Base-by-base conservation (phyloP, 306 rosid species). In the Ceratonia siliqua region DNA sequence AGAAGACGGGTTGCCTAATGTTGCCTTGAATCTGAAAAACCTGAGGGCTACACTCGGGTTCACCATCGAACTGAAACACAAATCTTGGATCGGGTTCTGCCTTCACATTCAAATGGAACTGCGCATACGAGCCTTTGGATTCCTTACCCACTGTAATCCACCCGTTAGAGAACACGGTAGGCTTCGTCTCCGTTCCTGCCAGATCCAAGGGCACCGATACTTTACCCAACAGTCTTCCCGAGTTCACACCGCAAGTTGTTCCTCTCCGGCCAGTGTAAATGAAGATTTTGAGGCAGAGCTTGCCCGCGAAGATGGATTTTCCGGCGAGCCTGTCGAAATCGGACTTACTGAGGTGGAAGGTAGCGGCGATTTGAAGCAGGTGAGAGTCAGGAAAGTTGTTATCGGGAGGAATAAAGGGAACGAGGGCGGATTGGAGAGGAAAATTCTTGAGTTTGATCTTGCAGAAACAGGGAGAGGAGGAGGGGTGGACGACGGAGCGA, bases 21-120 rank as follows among this genome's bases (percentile, higher is more conserved):
- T 85, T 83, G 55, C 90, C 90, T 79, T 87, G 91, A 74, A 89
- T 87, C 87, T 82, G 92, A 33, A 89, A 87, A 62, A 89, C 92
- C 22, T 89, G 95, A 0, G 95, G 95, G 24, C 95, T 89, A 18
- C 95, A 89, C 38, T 89, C 95, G 0, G 95, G 95, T 27, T 89
- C 95, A 2, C 95, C 95, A 30, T 87, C 95, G 75, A 89, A 89
- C 81, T 82, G 95, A 13, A 89, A 89, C 2, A 89, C 95, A 74
- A 89, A 89, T 46, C 95, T 43, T 5, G 92, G 92, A 74, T 89
- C 92, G 6, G 94, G 94, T 63, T 89, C 92, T 0, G 94, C 89
- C 63, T 69, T 83, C 13, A 91, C 92, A 76, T 83, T 91, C 76
- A 89, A 70, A 65, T 89, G 92, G n/a, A 89, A 89, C 73, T 87